These are phyloP conservation scores for Sordariomycetes sp. DNA, from an alignment of 2,329 filamentous ascomycete genomes.

Conservation along the genomic window DNA sequence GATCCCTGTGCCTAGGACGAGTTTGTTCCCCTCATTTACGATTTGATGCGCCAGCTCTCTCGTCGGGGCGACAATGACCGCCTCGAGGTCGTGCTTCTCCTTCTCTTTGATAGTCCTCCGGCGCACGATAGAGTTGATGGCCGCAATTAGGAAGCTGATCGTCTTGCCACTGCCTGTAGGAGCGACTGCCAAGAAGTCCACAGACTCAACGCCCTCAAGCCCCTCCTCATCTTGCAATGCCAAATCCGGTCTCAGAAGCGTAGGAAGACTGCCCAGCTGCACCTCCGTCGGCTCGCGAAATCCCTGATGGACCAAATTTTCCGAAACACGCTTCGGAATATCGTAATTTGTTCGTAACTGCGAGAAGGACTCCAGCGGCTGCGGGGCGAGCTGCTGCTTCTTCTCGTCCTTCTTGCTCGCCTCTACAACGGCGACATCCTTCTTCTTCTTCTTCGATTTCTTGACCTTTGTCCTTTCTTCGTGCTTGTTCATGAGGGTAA, in stretches of 20 bases:
- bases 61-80: slow-evolving; percentile 68
- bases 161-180: slow-evolving; percentile 97
- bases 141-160: slow-evolving; percentile 80
- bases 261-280: slow-evolving; percentile 75
- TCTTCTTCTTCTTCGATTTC: slow-evolving; percentile 48
- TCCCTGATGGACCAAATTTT: slow-evolving; percentile 76
- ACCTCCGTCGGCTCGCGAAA: slow-evolving; percentile 89
- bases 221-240: slow-evolving; percentile 32
- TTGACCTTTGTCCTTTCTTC: slow-evolving; percentile 34
- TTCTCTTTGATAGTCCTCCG: slow-evolving; percentile 42
- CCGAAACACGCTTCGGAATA: slow-evolving; percentile 63
- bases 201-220: slow-evolving; percentile 22
- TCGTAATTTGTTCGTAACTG: slow-evolving; percentile 63
- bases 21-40: slow-evolving; percentile 76
- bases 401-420: slow-evolving; percentile 36
- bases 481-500: slow-evolving; percentile 59
- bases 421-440: slow-evolving; percentile 24
- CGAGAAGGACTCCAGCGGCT: slow-evolving; percentile 68
- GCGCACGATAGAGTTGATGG: slow-evolving; percentile 66
- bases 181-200: slow-evolving; percentile 81
- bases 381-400: slow-evolving; percentile 63
- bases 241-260: slow-evolving; percentile 55
- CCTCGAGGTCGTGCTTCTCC: slow-evolving; percentile 46
- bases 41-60: slow-evolving; percentile 74
- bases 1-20: slow-evolving; percentile 66